Conservation (phyloP, 2,329 filamentous ascomycete genomes). For the Setomelanomma holmii region DNA sequence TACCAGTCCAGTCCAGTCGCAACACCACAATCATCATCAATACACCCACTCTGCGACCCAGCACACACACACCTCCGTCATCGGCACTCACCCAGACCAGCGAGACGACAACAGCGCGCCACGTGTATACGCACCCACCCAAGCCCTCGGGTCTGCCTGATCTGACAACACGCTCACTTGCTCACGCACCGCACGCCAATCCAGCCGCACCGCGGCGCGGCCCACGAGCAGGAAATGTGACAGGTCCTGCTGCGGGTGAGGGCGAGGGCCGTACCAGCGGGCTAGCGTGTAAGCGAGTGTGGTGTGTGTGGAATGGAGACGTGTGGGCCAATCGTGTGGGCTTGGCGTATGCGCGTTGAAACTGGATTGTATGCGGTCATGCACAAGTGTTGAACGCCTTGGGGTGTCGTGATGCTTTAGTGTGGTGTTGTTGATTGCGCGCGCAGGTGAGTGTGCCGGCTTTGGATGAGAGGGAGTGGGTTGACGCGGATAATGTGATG, state of each 20-base stretch:
- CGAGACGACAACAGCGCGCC: slow-evolving; percentile 41
- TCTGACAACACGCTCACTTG: too few species aligned
- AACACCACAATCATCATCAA: slow-evolving; percentile 22
- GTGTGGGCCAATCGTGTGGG: slow-evolving; percentile 32
- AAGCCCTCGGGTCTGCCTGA: slow-evolving; percentile 27
- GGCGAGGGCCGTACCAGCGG: slow-evolving; percentile 38
- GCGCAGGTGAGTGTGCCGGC: not conserved
- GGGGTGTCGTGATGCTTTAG: slow-evolving; percentile 33
- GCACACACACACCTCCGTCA: slow-evolving; percentile 12
- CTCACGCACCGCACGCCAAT: too few species aligned
- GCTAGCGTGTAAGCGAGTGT: slow-evolving; percentile 41
- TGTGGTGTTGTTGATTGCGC: slow-evolving; percentile 28
- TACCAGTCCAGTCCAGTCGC: too few species aligned
- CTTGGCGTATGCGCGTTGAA: slow-evolving; percentile 45
- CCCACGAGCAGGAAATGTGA: slow-evolving; percentile 32
- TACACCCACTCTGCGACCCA: slow-evolving; percentile 19
- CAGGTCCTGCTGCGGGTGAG: slow-evolving; percentile 39
- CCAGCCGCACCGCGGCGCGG: slow-evolving; percentile 1
- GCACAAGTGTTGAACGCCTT: slow-evolving; percentile 21
- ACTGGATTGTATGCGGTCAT: slow-evolving; percentile 22
- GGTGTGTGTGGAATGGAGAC: slow-evolving; percentile 28
- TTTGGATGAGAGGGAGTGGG: not conserved
- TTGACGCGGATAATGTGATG: not conserved
- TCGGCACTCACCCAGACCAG: slow-evolving; percentile 8
- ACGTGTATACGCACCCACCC: slow-evolving; percentile 42